Evolutionary conservation across 306 rosid genomes (phyloP), one percentile per base, ranked within the genome.

Genomic region (Vigna radiata): DNA sequence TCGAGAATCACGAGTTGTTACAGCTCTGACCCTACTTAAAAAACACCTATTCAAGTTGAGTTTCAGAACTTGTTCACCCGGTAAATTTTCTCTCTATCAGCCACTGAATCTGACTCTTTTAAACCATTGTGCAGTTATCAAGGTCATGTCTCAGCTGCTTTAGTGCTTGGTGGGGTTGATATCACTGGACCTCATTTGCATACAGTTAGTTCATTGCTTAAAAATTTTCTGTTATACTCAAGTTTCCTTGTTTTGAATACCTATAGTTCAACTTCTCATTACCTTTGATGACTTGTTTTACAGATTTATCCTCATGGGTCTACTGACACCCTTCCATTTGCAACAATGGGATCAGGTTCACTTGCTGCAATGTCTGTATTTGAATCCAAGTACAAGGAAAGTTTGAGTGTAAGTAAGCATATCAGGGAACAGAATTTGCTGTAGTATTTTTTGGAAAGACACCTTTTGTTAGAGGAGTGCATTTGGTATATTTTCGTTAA

Each of bases 141-240:
- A 88, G 97, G 98, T 77, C 43, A 92, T 75, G 93, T 92, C 18
- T 81, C 84, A 12, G 98, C 97, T 70, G 98, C 98, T 43, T 81
- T 94, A 84, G 98, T 94, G 70, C 98, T 94, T n/a, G 97, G 98
- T 18, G 98, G 98, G 54, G 96, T 95, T 68, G 98, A 95, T 86
- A 76, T 85, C 83, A 92, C 93, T 31, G 98, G 98, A 73, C 97
- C 97, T 52, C 97, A 95, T 89, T 82, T 95, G 66, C 97, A 95
- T 50, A 95, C 97, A 8, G 98, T 92, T 79, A 88, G 96, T 87
- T 78, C 55, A 5, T 79, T 69, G 66, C 61, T 70, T 12, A 70
- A 46, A 72, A 41, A 2, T 11, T 70, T 62, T 46, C 33, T 72
- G 72, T 10, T 43, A 27, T 59, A n/a, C n/a, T 81, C 29, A 16